Percentiles rank a stretch among this genome's conserved stretches.
Conservation (phyloP, 2,329 filamentous ascomycete species). For the Basipetospora chlamydospora region DNA sequence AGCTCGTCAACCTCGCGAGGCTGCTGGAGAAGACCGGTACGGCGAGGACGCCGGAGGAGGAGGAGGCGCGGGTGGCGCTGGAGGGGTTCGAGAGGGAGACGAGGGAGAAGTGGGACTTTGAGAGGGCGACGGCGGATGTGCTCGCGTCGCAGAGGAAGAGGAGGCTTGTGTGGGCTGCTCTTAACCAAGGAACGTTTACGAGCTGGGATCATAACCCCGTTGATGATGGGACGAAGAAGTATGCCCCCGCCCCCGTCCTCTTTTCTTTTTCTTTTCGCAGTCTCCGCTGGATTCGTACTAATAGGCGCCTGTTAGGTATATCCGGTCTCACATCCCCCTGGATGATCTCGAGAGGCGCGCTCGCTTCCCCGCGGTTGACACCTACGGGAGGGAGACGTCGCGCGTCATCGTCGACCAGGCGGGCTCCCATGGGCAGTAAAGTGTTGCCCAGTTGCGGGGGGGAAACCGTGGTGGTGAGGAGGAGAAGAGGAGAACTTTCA, state of each 20-base stretch:
- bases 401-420: slow-evolving; percentile 26
- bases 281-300: slow-evolving; percentile 14
- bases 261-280: not conserved
- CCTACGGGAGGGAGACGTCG: slow-evolving; percentile 32
- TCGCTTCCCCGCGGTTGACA: slow-evolving; percentile 53
- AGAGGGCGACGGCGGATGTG: slow-evolving; percentile 59
- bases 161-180: slow-evolving; percentile 63
- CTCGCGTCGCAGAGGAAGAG: slow-evolving; percentile 65
- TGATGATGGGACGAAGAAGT: slow-evolving; percentile 54
- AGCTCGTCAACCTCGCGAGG: slow-evolving; percentile 58
- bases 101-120: slow-evolving; percentile 64
- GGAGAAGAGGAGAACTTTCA: no score
- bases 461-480: no score
- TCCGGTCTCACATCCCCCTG: slow-evolving; percentile 67
- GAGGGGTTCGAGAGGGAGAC: slow-evolving; percentile 62
- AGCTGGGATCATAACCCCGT: slow-evolving; percentile 76
- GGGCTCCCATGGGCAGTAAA: slow-evolving; percentile 27
- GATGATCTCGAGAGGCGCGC: slow-evolving; percentile 68
- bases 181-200: slow-evolving; percentile 61
- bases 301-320: slow-evolving; percentile 44
- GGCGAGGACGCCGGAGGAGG: slow-evolving; percentile 20
- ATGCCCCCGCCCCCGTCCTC: slow-evolving; percentile 15
- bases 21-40: slow-evolving; percentile 21
- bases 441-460: no score
- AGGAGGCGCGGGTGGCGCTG: slow-evolving; percentile 34